Conservation (phyloP, 139 green algal genomes). For the Cymbomonas tetramitiformis region DNA sequence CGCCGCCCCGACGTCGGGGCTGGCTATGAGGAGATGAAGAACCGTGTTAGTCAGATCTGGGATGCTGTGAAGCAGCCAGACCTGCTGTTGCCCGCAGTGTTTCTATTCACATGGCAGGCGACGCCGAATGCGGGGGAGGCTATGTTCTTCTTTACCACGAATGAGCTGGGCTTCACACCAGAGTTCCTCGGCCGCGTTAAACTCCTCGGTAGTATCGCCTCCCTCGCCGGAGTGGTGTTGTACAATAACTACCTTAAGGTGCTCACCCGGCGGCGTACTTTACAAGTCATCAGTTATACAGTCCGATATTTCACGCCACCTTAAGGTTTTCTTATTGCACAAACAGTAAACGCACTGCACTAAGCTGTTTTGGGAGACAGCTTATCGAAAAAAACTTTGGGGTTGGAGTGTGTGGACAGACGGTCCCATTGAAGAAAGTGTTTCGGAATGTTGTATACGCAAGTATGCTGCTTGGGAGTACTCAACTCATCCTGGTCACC, state of each 20-base stretch:
- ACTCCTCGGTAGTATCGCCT: constrained; percentile 60
- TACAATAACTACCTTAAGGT: constrained; percentile 72
- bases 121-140: constrained; percentile 52
- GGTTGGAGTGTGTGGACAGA: too few relatives aligned
- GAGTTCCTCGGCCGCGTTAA: constrained; percentile 81
- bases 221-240: constrained; percentile 46
- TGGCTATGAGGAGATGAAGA: not conserved
- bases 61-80: constrained; percentile 31
- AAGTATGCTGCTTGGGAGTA: constrained; percentile 55
- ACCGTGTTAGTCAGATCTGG: constrained; percentile 37
- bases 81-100: constrained; percentile 53
- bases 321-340: too few relatives aligned
- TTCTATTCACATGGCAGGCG: constrained; percentile 64
- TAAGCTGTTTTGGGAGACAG: too few relatives aligned
- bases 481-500: constrained; percentile 56
- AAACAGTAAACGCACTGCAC: too few relatives aligned
- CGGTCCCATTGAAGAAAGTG: constrained; percentile 44
- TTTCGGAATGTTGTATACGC: constrained; percentile 55
- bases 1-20: not conserved
- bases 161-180: constrained; percentile 50
- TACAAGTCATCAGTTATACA: too few relatives aligned
- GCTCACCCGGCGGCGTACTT: constrained; percentile 28
- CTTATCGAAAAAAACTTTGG: too few relatives aligned
- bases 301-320: too few relatives aligned
- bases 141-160: constrained; percentile 70